A percentile compares a stretch with the other conserved stretches of the same genome.
phyloP scores from a whole-genome alignment of 768 basidiomycete genomes.

The Favolaschia claudopus region DNA sequence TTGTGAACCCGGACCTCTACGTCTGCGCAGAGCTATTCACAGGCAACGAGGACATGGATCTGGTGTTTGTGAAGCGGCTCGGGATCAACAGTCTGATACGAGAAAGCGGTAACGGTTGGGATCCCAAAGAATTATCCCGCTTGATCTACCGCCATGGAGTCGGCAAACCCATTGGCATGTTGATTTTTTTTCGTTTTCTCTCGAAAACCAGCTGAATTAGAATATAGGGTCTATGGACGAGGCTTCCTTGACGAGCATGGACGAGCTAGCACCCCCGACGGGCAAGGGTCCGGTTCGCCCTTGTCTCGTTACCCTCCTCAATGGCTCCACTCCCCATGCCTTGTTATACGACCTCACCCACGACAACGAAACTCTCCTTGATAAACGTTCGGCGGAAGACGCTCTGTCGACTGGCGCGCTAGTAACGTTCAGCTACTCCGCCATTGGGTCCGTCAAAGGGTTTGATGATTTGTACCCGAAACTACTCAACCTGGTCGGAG shows the following conservation, averaged over 20 bases:
- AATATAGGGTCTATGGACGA: constrained; percentile 93
- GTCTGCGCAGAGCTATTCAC: constrained; percentile 98
- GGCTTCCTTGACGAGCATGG: constrained; percentile 79
- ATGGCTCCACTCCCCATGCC: constrained; percentile 91
- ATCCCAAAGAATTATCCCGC: constrained; percentile 90
- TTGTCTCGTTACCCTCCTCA: constrained; percentile 79
- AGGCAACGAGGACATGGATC: constrained; percentile 92
- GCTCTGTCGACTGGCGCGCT: constrained; percentile 93
- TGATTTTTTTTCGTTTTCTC: neutral
- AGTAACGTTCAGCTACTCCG: constrained; percentile 89
- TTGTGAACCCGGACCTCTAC: constrained; percentile 91
- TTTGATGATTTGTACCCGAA: constrained; percentile 98
- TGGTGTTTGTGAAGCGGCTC: constrained; percentile 87
- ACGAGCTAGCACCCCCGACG: constrained; percentile 82
- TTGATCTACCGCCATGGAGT: constrained; percentile 90
- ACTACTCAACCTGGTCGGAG: constrained; percentile 86
- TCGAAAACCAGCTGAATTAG: neutral
- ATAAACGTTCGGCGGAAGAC: constrained; percentile 94
- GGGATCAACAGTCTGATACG: constrained; percentile 94
- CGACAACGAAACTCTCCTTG: constrained; percentile 92
- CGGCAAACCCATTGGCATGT: constrained; percentile 88
- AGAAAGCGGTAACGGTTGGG: constrained; percentile 92
- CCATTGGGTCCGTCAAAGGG: constrained; percentile 93
- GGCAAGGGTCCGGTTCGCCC: constrained; percentile 81
- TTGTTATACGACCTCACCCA: constrained; percentile 96